Conservation (phyloP, 108 stramenopile species). For the Stephanodiscus minutulus region DNA sequence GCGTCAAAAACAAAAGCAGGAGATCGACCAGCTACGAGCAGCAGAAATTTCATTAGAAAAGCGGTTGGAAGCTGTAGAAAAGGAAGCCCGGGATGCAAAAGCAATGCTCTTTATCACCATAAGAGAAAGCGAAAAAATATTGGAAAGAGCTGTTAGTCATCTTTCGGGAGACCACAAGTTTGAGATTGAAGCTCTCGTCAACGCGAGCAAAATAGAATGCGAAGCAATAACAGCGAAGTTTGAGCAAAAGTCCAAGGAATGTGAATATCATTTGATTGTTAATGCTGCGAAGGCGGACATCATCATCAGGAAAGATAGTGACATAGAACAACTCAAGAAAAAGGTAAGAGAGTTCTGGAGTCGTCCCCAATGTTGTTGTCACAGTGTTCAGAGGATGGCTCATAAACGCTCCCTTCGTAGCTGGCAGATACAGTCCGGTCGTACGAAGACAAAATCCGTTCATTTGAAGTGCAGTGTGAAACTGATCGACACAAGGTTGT, state of each 20-base stretch:
- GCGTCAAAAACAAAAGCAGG: conserved; percentile 1
- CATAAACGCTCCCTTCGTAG: background rate
- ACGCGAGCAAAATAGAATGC: conserved; percentile 14
- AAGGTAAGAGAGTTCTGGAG: background rate
- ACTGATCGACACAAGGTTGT: conserved; percentile 22
- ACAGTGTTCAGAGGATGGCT: background rate
- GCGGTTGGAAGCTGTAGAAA: conserved; percentile 17
- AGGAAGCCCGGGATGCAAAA: conserved; percentile 37
- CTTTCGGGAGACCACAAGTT: conserved; percentile 36
- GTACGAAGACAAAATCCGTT: conserved; percentile 21
- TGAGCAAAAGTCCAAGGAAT: conserved; percentile 18
- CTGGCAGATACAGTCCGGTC: background rate
- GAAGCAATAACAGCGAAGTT: conserved; percentile 13
- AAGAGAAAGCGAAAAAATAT: conserved; percentile 28
- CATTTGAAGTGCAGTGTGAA: conserved; percentile 15
- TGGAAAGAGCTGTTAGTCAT: conserved; percentile 26
- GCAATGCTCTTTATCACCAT: conserved; percentile 41
- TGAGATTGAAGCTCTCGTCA: conserved; percentile 12
- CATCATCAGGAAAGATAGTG: conserved; percentile 26
- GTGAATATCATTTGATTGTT: conserved; percentile 10
- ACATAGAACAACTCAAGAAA: conserved; percentile 3
- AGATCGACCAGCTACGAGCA: conserved; percentile 23
- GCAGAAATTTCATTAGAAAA: conserved; percentile 14
- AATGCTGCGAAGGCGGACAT: too few species aligned
- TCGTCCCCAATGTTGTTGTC: too few species aligned